Evolutionary conservation across 345 rosid species (phyloP), one percentile per base, ranked within the genome.

Genomic region (Barbarea vulgaris): DNA sequence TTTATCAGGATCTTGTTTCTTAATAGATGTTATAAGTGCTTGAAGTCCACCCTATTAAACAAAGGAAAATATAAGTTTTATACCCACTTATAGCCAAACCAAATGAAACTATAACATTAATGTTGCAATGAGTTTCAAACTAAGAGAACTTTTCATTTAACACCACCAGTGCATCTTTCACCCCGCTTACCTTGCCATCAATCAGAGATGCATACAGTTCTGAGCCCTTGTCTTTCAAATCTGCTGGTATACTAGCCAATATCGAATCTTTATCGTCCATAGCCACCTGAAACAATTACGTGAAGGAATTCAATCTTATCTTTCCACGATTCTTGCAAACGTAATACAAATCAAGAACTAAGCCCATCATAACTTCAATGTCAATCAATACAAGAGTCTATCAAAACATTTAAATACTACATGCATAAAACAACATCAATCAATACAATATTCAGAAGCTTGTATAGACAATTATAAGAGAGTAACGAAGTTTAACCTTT

Each of bases 1-100:
- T 84, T 80, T 88, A 83, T 94, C 98, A 27, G 97, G 92, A 79
- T 91, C 93, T 84, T 94, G 89, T 42, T 90, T 91, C 86, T 90
- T 88, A 42, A 94, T 88, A 59, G 60, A 73, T 70, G 82, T 84
- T 70, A 90, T 75, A 69, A 94, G 97, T 12, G 81, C 85, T 80
- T 94, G 83, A 78, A 94, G 74, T 82, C 97, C 97, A 64, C 91
- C 97, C 98, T 94, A 62, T 37, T 61, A 69, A 81, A 73, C 56
- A 69, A 75, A 70, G 14, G 17, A 64, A 55, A 11, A 44, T 4
- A 31, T 3, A 64, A 28, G 48, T 8, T 39, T 56, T 25, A 52
- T 56, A 64, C 18, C 33, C 31, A 9, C 39, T 34, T 42, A 34
- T 25, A 34, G 21, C 41, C 31, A 30, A 24, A 64, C 28, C 27